Evolutionary conservation across 495 filamentous ascomycete genomes (phyloP).

Genomic region (Neurospora hispaniola): DNA sequence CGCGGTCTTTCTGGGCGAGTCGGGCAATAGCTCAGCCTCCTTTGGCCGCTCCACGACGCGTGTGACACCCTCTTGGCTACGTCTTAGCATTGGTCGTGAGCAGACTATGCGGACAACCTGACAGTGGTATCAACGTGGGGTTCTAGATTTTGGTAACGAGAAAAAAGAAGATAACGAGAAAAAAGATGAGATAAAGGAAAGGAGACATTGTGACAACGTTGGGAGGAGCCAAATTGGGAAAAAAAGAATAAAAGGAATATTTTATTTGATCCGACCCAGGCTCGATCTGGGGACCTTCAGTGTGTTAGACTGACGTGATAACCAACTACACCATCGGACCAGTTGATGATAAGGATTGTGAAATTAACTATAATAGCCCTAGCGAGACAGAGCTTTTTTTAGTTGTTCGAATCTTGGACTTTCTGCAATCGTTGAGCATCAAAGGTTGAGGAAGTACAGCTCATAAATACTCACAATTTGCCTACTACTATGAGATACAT

Average conservation of each 20-base stretch:
- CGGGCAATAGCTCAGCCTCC: neutral
- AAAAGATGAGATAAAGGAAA: neutral
- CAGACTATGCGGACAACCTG: neutral
- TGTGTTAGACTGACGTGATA: neutral
- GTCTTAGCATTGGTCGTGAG: neutral
- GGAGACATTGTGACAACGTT: neutral
- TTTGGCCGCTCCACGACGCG: neutral
- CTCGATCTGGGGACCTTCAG: neutral
- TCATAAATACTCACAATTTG: neutral
- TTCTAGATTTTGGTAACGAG: neutral
- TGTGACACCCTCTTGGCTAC: neutral
- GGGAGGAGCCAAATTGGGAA: neutral
- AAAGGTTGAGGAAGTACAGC: neutral
- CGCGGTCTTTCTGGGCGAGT: neutral
- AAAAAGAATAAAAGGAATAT: neutral
- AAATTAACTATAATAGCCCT: too few species aligned
- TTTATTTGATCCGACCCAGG: neutral
- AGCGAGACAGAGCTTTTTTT: neutral
- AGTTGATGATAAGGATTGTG: too few species aligned
- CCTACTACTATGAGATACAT: neutral
- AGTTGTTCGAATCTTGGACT: neutral
- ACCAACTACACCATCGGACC: neutral
- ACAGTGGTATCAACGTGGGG: neutral
- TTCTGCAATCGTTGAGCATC: neutral
- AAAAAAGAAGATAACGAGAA: neutral